Evolutionary conservation across 352 stramenopile species (phyloP), one percentile per base, ranked within the genome.

Genomic region (Globisporangium carolinianum): DNA sequence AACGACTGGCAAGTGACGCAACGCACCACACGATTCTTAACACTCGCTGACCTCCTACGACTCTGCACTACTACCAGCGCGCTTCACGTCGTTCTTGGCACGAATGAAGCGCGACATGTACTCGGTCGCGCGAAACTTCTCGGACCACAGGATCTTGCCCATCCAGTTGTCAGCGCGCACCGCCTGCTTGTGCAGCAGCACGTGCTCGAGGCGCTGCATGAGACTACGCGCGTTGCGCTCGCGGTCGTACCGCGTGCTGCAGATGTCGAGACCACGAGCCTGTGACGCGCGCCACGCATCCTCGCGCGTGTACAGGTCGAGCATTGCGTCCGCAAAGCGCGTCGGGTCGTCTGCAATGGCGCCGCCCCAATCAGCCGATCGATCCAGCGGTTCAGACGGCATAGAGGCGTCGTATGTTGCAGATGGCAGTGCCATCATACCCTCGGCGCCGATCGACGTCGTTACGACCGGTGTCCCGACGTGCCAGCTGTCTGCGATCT

Each of bases 401-500:
- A 56, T 61, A 36, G 63, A 14, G 24, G 24, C 24, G 24, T 32
- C 24, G 24, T 32, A 32, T 32, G 24, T 3, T 32, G 24, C 24
- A 32, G 24, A 32, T 32, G 24, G 24, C 24, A 32, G 24, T 32
- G 24, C 24, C 24, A 32, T 32, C 73, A 96, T 96, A 8, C 89
- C 91, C 60, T 98, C 94, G 1, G 82, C 74, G 4, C 92, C 94
- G 47, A 98, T 83, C 0, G 77, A 79, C 8, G 91, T 98, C 4
- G 84, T 84, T 5, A 98, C 82, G 12, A 94, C 96, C 1, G 94
- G 94, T 43, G 89, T 94, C 5, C 91, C 89, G 55, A 79, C 79
- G 39, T 80, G 83, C 94, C 94, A 98, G 62, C 87, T 88, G 63
- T 98, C 91, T 2, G 92, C 76, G 58, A 98, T 97, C 66, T 98